Evolutionary conservation across 768 basidiomycete species (phyloP).

Genomic region (Coprinopsis marcescibilis): DNA sequence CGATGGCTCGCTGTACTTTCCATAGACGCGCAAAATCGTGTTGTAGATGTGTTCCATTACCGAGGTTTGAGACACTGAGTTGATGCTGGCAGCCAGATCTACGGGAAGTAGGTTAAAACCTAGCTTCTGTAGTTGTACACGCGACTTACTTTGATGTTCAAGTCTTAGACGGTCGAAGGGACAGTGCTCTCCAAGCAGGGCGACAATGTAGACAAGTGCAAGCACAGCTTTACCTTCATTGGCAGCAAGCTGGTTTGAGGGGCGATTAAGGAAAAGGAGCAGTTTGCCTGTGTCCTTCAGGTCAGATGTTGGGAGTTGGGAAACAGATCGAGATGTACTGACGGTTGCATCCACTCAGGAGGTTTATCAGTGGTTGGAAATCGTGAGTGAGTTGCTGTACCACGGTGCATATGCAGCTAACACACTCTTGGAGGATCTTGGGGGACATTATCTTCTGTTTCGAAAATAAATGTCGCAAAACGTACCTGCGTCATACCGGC

Average conservation of each 20-base stretch:
- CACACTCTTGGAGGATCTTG: slow-evolving; percentile 84
- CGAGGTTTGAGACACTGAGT: slow-evolving; percentile 53
- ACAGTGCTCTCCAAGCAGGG: slow-evolving; percentile 84
- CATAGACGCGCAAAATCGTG: slow-evolving; percentile 64
- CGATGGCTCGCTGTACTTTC: slow-evolving; percentile 51
- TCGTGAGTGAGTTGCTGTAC: slow-evolving; percentile 86
- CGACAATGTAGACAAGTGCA: slow-evolving; percentile 78
- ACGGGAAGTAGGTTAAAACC: slow-evolving; percentile 3
- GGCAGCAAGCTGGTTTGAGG: slow-evolving; percentile 32
- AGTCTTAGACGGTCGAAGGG: slow-evolving; percentile 73
- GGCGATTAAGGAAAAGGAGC: slow-evolving; percentile 29
- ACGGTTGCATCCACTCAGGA: slow-evolving; percentile 87
- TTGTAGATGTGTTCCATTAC: slow-evolving; percentile 82
- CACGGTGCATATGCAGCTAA: slow-evolving; percentile 87
- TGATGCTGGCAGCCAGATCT: slow-evolving; percentile 55
- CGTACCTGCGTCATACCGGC: slow-evolving; percentile 65
- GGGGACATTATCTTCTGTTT: neutral
- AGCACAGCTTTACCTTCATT: slow-evolving; percentile 52
- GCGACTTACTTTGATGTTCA: slow-evolving; percentile 51
- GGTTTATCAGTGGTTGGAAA: slow-evolving; percentile 65
- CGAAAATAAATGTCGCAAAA: slow-evolving; percentile 2
- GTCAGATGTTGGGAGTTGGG: slow-evolving; percentile 3
- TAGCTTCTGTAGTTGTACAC: neutral
- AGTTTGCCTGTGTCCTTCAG: slow-evolving; percentile 50
- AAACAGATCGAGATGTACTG: slow-evolving; percentile 20